Conservation (phyloP, 2,329 filamentous ascomycete genomes). For the Berkeleyomyces rouxiae region DNA sequence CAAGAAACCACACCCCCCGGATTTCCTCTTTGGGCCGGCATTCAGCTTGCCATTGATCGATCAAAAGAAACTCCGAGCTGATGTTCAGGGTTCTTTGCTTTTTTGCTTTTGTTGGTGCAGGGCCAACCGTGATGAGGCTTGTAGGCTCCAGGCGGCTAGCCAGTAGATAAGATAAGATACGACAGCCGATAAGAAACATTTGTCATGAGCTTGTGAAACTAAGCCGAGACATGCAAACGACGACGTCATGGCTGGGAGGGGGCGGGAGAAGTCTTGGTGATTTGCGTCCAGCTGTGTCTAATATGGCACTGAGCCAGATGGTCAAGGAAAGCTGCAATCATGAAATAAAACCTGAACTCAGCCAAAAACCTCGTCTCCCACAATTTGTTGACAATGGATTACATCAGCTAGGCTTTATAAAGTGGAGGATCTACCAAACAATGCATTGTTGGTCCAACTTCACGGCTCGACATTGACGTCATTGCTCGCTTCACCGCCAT, state of each 20-base stretch:
- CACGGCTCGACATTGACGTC: neutral
- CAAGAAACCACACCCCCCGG: neutral
- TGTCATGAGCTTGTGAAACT: neutral
- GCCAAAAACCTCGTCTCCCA: too few relatives aligned
- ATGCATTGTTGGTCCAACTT: neutral
- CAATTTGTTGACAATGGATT: too few relatives aligned
- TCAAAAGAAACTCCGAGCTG: neutral
- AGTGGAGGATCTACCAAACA: neutral
- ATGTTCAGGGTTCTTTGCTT: neutral
- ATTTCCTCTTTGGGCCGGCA: neutral
- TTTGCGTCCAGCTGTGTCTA: too few relatives aligned
- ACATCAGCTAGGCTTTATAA: neutral
- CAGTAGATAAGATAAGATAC: neutral
- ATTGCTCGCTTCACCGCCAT: too few relatives aligned
- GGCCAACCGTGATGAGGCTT: neutral
- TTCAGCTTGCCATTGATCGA: neutral
- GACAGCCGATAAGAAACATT: neutral
- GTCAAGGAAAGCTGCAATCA: too few relatives aligned
- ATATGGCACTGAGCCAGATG: too few relatives aligned
- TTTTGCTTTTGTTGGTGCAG: neutral
- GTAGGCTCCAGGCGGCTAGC: neutral
- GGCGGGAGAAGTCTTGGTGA: neutral
- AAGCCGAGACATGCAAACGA: neutral
- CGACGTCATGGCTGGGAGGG: neutral
- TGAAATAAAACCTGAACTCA: too few relatives aligned